Conservation (phyloP, 768 basidiomycete species). For the Brasilioporus rufonigricans region DNA sequence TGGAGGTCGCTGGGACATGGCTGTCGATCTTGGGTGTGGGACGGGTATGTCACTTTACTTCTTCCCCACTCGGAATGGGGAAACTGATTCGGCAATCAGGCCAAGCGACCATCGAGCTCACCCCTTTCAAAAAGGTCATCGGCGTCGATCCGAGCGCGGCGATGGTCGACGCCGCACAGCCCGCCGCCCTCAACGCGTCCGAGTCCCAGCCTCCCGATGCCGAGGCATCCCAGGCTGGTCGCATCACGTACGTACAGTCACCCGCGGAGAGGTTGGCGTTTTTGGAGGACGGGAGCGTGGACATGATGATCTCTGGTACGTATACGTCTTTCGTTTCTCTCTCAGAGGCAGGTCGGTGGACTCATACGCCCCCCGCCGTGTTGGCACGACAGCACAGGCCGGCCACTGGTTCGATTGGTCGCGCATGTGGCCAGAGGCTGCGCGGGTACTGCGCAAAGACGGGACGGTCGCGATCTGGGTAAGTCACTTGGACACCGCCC, state of each 20-base stretch:
- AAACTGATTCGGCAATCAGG: conserved; percentile 49
- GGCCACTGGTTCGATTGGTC: conserved; percentile 84
- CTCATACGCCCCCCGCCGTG: too few species aligned
- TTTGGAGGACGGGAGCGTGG: conserved; percentile 54
- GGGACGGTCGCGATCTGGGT: conserved; percentile 79
- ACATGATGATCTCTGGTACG: conserved; percentile 66
- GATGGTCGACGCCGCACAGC: conserved; percentile 64
- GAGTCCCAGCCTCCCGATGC: too few species aligned
- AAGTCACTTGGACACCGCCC: not conserved
- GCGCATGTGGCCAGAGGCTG: conserved; percentile 66
- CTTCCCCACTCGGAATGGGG: too few species aligned
- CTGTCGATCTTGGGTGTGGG: conserved; percentile 80
- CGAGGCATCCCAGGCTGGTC: not conserved
- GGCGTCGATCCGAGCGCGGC: conserved; percentile 71
- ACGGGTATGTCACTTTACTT: conserved; percentile 55
- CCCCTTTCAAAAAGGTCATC: conserved; percentile 55
- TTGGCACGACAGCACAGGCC: conserved; percentile 62
- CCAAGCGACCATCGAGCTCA: conserved; percentile 63
- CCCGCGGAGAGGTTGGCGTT: conserved; percentile 55
- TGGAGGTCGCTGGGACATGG: conserved; percentile 45
- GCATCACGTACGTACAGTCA: conserved; percentile 37
- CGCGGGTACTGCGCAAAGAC: conserved; percentile 53
- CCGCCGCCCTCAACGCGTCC: conserved; percentile 5
- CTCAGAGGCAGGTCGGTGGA: too few species aligned
- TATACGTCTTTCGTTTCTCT: too few species aligned